Percentiles rank a stretch among this genome's conserved stretches.
Conservation (phyloP, 2,329 filamentous ascomycete species). For the Ophiosphaerella narmari region DNA sequence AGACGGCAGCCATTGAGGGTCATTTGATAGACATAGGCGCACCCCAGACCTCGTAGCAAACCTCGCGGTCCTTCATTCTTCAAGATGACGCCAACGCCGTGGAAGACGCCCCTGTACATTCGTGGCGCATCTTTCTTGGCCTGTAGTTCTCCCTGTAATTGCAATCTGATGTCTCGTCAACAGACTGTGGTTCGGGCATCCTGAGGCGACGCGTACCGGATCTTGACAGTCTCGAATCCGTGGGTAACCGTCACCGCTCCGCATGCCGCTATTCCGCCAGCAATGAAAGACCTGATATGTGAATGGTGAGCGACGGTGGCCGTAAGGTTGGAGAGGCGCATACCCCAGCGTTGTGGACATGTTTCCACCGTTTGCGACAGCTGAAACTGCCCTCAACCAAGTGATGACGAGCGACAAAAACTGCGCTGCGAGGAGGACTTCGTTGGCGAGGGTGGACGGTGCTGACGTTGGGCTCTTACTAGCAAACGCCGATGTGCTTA, state of each 20-base stretch:
- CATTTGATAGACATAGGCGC: constrained; percentile 96
- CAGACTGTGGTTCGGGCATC: constrained; percentile 1
- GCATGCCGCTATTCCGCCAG: constrained; percentile 94
- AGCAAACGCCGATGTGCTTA: constrained; percentile 5
- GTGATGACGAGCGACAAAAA: constrained; percentile 1
- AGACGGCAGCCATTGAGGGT: constrained; percentile 94
- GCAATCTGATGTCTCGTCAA: constrained; percentile 66
- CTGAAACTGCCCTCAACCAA: constrained; percentile 2
- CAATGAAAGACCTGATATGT: constrained; percentile 77
- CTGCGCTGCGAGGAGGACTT: neutral
- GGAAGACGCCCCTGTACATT: constrained; percentile 87
- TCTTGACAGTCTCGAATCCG: constrained; percentile 98
- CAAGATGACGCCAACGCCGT: constrained; percentile 87
- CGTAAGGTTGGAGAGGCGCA: constrained; percentile 1
- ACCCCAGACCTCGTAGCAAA: constrained; percentile 85
- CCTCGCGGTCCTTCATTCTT: constrained; percentile 86
- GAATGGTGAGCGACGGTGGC: neutral
- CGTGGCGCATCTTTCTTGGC: constrained; percentile 81
- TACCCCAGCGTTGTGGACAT: constrained; percentile 58
- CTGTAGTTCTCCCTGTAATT: constrained; percentile 94
- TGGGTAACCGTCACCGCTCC: constrained; percentile 97
- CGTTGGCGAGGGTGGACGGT: neutral
- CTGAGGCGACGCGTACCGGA: constrained; percentile 65
- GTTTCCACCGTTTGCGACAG: constrained; percentile 17
- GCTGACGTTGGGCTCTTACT: constrained; percentile 3